Evolutionary conservation across 495 filamentous ascomycete genomes (phyloP).

Genomic region (Cercophora samala): DNA sequence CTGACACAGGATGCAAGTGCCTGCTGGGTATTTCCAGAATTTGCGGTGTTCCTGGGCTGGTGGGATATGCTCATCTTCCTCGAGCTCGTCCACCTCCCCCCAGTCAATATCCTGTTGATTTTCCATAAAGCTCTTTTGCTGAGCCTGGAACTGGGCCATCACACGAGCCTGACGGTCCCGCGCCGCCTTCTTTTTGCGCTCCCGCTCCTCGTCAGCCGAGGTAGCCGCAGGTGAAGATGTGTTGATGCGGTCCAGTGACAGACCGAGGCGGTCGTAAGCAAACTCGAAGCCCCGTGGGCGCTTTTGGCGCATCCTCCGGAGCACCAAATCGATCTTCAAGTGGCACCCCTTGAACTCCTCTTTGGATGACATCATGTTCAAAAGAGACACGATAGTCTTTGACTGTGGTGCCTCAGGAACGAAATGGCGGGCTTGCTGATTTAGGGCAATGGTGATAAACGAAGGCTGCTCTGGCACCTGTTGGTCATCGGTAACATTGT

Average conservation of each 20-base stretch:
- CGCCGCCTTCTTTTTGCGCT: conserved; percentile 84
- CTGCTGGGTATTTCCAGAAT: conserved; percentile 88
- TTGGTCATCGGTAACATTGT: conserved; percentile 54
- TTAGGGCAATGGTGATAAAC: conserved; percentile 67
- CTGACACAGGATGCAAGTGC: conserved; percentile 93
- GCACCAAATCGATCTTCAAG: conserved; percentile 76
- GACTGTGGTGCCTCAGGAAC: conserved; percentile 44
- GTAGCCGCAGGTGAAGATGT: conserved; percentile 53
- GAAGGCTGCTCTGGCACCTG: conserved; percentile 50
- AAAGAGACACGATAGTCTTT: conserved; percentile 68
- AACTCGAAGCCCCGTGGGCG: conserved; percentile 64
- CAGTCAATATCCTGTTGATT: conserved; percentile 82
- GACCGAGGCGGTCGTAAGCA: conserved; percentile 51
- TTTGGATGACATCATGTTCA: conserved; percentile 70
- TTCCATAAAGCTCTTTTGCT: conserved; percentile 90
- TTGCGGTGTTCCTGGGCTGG: conserved; percentile 62
- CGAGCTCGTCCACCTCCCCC: conserved; percentile 65
- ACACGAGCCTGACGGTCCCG: conserved; percentile 83
- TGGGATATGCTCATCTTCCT: conserved; percentile 66
- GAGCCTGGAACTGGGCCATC: conserved; percentile 95
- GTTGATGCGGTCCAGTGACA: conserved; percentile 51
- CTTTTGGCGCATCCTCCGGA: conserved; percentile 85
- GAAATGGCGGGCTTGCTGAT: conserved; percentile 55
- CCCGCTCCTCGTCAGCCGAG: conserved; percentile 65
- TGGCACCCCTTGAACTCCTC: conserved; percentile 75